These are phyloP conservation scores for Erucastrum elatum DNA, from an alignment of 345 rosid species.

Conservation along the genomic window DNA sequence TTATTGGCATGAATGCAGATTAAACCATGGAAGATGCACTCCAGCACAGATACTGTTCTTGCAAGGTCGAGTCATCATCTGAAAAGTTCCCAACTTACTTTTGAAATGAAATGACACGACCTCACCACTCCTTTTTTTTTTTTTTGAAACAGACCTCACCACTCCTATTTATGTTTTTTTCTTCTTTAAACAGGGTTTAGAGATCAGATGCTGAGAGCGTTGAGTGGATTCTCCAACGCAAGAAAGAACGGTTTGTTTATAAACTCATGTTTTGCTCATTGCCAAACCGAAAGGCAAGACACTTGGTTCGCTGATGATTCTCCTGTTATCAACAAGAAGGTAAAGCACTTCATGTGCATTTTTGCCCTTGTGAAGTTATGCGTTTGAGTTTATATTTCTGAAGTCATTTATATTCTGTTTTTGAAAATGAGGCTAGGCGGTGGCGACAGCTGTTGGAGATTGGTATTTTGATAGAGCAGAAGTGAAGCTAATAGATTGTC, in stretches of 20 bases:
- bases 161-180: neutral
- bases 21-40: constrained; percentile 75
- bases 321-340: constrained; percentile 76
- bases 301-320: constrained; percentile 90
- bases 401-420: neutral
- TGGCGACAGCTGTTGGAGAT: constrained; percentile 88
- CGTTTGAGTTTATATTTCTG: neutral
- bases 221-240: constrained; percentile 58
- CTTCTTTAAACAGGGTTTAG: constrained; percentile 62
- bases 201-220: constrained; percentile 66
- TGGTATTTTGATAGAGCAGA: constrained; percentile 82
- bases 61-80: constrained; percentile 55
- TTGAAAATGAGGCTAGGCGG: constrained; percentile 53
- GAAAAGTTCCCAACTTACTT: neutral
- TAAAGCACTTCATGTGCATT: constrained; percentile 23
- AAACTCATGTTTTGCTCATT: constrained; percentile 94
- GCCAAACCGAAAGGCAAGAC: constrained; percentile 92
- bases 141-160: constrained; percentile 40
- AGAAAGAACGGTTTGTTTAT: constrained; percentile 79
- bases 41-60: constrained; percentile 65
- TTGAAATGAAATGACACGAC: neutral
- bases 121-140: neutral
- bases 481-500: constrained; percentile 71
- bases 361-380: neutral
- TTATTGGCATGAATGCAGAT: constrained; percentile 79